These are phyloP conservation scores for Ochromonas danica DNA, from an alignment of 108 stramenopile genomes.

Conservation along the genomic window DNA sequence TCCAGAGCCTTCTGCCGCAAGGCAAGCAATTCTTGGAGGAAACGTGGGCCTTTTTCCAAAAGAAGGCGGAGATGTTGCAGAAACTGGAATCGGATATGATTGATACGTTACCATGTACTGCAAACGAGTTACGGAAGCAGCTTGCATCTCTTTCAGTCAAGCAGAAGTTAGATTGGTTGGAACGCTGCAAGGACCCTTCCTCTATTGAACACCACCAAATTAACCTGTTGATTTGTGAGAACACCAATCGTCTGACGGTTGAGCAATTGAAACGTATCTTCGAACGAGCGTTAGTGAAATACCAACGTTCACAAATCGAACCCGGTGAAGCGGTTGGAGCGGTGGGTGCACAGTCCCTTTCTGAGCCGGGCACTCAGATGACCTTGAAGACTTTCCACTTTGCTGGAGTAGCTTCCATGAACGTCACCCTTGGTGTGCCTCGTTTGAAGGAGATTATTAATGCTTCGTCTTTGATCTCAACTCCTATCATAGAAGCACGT, in stretches of 20 bases:
- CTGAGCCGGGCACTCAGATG: constrained; percentile 93
- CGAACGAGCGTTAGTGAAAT: constrained; percentile 70
- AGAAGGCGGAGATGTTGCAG: constrained; percentile 33
- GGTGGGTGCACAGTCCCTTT: constrained; percentile 91
- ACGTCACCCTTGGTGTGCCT: constrained; percentile 98
- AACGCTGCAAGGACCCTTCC: not conserved
- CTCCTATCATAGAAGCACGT: constrained; percentile 96
- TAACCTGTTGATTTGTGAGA: not conserved
- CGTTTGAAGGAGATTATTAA: constrained; percentile 98
- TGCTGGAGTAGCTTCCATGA: constrained; percentile 98
- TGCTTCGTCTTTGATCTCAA: constrained; percentile 92
- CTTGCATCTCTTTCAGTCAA: not conserved
- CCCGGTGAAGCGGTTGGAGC: constrained; percentile 97
- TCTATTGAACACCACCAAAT: not conserved
- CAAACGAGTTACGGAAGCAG: not conserved
- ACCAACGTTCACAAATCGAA: constrained; percentile 72
- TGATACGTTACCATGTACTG: no score
- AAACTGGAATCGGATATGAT: constrained; percentile 29
- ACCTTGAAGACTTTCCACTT: constrained; percentile 89
- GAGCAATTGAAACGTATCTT: constrained; percentile 45
- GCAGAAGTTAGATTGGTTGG: not conserved
- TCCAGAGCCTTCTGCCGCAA: constrained; percentile 49
- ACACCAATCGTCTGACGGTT: not conserved
- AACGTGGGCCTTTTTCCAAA: constrained; percentile 38
- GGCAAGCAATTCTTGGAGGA: constrained; percentile 50